phyloP scores from a whole-genome alignment of 2,329 filamentous ascomycete species.

The Dothiorella sarmentorum region DNA sequence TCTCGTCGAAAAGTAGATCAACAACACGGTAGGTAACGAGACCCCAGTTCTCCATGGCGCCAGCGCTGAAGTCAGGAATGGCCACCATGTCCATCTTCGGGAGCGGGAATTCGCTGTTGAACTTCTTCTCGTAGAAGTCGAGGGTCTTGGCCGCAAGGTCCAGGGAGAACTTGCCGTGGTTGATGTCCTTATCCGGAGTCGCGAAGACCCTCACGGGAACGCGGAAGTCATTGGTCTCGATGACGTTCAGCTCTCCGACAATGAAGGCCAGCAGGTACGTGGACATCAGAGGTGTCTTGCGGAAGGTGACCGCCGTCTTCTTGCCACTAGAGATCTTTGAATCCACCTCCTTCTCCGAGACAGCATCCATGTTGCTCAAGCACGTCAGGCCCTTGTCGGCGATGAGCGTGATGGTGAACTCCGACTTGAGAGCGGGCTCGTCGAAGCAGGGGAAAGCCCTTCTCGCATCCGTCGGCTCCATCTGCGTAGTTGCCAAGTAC shows the following conservation, averaged over 20 bases:
- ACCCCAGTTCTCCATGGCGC: slow-evolving; percentile 99
- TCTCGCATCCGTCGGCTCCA: slow-evolving; percentile 93
- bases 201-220: slow-evolving; percentile 93
- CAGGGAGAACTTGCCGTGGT: slow-evolving; percentile 86
- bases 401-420: slow-evolving; percentile 86
- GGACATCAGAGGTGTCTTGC: slow-evolving; percentile 89
- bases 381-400: slow-evolving; percentile 89
- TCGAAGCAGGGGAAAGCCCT: slow-evolving; percentile 96
- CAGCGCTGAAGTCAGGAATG: slow-evolving; percentile 91
- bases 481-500: slow-evolving; percentile 86
- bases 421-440: slow-evolving; percentile 94
- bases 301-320: slow-evolving; percentile 88
- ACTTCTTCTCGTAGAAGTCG: slow-evolving; percentile 93
- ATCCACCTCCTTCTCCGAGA: slow-evolving; percentile 69
- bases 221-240: slow-evolving; percentile 87
- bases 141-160: slow-evolving; percentile 86
- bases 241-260: slow-evolving; percentile 87
- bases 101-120: slow-evolving; percentile 79
- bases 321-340: slow-evolving; percentile 60
- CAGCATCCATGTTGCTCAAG: slow-evolving; percentile 94
- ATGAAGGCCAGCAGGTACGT: slow-evolving; percentile 95
- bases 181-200: slow-evolving; percentile 82
- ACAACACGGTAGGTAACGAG: slow-evolving; percentile 92
- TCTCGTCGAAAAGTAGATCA: slow-evolving; percentile 85
- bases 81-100: slow-evolving; percentile 97